phyloP scores from a whole-genome alignment of 768 basidiomycete genomes.

The Suillus clintonianus region DNA sequence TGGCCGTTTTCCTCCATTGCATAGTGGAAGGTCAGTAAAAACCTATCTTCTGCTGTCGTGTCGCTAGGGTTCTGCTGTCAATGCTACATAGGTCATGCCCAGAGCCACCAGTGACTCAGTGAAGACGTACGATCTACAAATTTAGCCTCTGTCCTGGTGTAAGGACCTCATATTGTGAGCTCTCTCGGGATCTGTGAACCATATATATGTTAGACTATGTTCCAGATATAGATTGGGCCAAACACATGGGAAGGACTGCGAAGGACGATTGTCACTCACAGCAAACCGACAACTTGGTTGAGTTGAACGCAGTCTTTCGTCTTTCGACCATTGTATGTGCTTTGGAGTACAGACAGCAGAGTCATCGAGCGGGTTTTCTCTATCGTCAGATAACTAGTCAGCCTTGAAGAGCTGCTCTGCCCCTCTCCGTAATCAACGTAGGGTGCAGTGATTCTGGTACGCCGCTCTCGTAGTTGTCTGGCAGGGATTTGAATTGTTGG shows the following conservation, averaged over 20 bases:
- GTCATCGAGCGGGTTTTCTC: background rate
- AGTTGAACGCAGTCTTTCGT: background rate
- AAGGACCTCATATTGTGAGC: background rate
- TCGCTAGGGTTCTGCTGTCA: background rate
- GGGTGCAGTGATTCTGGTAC: background rate
- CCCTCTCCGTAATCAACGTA: background rate
- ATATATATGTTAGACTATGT: background rate
- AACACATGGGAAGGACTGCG: background rate
- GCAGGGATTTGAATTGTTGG: too few relatives aligned
- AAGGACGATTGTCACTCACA: background rate
- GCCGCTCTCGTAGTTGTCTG: too few relatives aligned
- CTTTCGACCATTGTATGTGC: background rate
- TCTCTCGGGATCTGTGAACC: background rate
- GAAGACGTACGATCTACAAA: background rate
- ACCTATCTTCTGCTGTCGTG: background rate
- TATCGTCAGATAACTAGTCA: background rate
- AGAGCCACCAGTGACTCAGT: background rate
- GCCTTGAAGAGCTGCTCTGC: background rate
- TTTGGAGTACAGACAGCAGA: background rate
- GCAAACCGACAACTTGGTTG: background rate
- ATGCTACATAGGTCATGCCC: background rate
- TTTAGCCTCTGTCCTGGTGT: background rate
- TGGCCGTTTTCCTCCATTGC: background rate
- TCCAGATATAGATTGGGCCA: background rate
- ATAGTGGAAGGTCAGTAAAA: background rate